phyloP scores from a whole-genome alignment of 768 basidiomycete genomes.

The Podaxis sp. region DNA sequence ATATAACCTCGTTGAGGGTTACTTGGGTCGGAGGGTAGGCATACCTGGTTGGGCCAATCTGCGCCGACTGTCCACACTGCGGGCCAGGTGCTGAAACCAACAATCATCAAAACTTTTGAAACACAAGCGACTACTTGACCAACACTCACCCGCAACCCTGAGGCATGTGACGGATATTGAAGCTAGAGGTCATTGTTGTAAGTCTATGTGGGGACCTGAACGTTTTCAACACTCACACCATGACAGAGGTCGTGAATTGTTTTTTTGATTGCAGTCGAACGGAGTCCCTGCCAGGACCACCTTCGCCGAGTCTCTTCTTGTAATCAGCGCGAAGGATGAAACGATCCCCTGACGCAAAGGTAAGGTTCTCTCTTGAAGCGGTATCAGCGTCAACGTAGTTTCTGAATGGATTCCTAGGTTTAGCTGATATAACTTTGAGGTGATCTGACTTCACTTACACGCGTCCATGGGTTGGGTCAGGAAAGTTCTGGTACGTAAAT shows the following conservation, averaged over 20 bases:
- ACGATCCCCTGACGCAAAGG: slow-evolving; percentile 49
- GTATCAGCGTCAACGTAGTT: slow-evolving; percentile 48
- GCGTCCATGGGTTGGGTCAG: slow-evolving; percentile 67
- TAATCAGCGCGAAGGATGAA: slow-evolving; percentile 59
- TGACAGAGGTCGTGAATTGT: slow-evolving; percentile 50
- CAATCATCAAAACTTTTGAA: not conserved
- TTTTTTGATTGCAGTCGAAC: slow-evolving; percentile 56
- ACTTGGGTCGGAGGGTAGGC: slow-evolving; percentile 18
- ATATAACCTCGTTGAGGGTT: slow-evolving; percentile 6
- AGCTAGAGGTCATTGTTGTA: slow-evolving; percentile 20
- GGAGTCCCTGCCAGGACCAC: slow-evolving; percentile 57
- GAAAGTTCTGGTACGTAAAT: slow-evolving; percentile 47
- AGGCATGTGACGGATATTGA: slow-evolving; percentile 52
- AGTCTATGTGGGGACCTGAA: not conserved
- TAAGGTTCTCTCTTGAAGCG: slow-evolving; percentile 54
- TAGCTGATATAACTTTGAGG: not conserved
- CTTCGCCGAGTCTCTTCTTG: slow-evolving; percentile 44
- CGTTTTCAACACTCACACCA: slow-evolving; percentile 39
- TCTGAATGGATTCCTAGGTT: slow-evolving; percentile 20
- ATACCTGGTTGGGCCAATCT: slow-evolving; percentile 31
- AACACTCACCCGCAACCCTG: slow-evolving; percentile 46
- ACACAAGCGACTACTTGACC: slow-evolving; percentile 12
- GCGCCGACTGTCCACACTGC: slow-evolving; percentile 43
- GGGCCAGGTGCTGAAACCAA: slow-evolving; percentile 41
- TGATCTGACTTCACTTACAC: slow-evolving; percentile 42